A percentile compares a stretch with the other conserved stretches of the same genome.
Evolutionary conservation across 2,329 filamentous ascomycete species (phyloP).

Genomic region (Tolypocladium amazonense): DNA sequence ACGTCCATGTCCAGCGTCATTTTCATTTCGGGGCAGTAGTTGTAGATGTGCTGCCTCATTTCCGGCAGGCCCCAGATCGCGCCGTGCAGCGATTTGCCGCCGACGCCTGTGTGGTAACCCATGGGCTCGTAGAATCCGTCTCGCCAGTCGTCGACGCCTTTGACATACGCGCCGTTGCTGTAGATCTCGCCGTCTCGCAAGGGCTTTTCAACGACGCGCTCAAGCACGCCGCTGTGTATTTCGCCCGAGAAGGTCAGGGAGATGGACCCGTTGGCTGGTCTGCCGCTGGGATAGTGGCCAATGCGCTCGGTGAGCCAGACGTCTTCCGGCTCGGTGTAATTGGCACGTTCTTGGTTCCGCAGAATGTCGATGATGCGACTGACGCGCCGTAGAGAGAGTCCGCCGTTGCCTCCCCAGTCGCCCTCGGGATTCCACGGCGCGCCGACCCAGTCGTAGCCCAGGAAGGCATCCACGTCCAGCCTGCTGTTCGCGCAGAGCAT

Average conservation of each 20-base stretch:
- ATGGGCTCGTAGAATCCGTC: constrained; percentile 45
- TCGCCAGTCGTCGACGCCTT: constrained; percentile 38
- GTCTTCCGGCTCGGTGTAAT: constrained; percentile 39
- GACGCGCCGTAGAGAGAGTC: constrained; percentile 40
- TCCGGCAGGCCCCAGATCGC: constrained; percentile 38
- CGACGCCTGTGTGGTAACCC: constrained; percentile 46
- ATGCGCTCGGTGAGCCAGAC: constrained; percentile 45
- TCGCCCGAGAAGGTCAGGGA: constrained; percentile 41
- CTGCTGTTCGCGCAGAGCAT: constrained; percentile 43
- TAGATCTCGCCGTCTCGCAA: constrained; percentile 15
- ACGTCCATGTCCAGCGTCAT: constrained; percentile 46
- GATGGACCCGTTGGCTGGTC: constrained; percentile 40
- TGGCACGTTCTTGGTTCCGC: constrained; percentile 31
- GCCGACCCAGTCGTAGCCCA: constrained; percentile 43
- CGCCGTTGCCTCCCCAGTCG: constrained; percentile 39
- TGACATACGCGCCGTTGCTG: constrained; percentile 13
- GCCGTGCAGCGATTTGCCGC: constrained; percentile 31
- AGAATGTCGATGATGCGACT: constrained; percentile 42
- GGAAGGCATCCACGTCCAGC: constrained; percentile 35
- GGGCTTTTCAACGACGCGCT: constrained; percentile 9
- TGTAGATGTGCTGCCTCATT: constrained; percentile 39
- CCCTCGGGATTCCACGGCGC: constrained; percentile 34
- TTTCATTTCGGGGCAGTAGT: constrained; percentile 49
- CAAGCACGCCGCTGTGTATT: constrained; percentile 24
- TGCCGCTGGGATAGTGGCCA: constrained; percentile 34